Evolutionary conservation across 2,329 filamentous ascomycete genomes (phyloP).

Genomic region (Diaporthe ampelina): DNA sequence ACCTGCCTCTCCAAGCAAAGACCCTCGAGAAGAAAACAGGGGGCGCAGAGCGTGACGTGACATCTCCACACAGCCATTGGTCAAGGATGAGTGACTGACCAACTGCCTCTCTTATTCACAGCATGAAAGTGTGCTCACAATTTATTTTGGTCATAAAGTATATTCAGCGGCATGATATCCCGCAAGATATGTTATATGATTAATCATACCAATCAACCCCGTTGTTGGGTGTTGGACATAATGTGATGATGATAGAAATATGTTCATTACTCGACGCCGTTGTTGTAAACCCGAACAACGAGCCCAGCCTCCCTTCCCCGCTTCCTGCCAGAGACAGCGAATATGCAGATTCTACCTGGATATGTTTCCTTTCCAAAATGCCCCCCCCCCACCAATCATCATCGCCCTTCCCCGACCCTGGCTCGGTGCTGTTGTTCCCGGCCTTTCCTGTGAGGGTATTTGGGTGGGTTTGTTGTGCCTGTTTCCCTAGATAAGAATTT

Average conservation of each 20-base stretch:
- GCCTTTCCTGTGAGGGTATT: neutral
- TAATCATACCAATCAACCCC: conserved; percentile 3
- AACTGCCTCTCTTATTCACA: no score
- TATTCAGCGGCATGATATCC: neutral
- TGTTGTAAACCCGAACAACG: neutral
- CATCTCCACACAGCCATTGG: neutral
- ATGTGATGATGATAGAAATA: neutral
- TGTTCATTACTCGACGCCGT: conserved; percentile 18
- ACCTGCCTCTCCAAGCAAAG: neutral
- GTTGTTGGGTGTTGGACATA: neutral
- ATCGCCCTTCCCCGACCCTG: neutral
- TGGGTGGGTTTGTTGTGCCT: no score
- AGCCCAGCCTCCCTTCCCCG: no score
- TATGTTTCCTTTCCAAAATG: neutral
- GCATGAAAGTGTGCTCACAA: no score
- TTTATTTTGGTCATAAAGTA: neutral
- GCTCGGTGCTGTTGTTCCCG: conserved; percentile 26
- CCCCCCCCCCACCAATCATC: neutral
- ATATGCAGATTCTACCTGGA: conserved; percentile 19
- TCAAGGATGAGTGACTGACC: neutral
- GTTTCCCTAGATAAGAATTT: no score
- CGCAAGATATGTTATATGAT: neutral
- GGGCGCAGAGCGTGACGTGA: neutral
- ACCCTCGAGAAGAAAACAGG: no score
- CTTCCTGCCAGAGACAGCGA: neutral